A percentile compares a stretch with the other conserved stretches of the same genome.
These are phyloP conservation scores for Metschnikowia gelsemii DNA, from an alignment of 805 yeast genomes.

Conservation along the genomic window DNA sequence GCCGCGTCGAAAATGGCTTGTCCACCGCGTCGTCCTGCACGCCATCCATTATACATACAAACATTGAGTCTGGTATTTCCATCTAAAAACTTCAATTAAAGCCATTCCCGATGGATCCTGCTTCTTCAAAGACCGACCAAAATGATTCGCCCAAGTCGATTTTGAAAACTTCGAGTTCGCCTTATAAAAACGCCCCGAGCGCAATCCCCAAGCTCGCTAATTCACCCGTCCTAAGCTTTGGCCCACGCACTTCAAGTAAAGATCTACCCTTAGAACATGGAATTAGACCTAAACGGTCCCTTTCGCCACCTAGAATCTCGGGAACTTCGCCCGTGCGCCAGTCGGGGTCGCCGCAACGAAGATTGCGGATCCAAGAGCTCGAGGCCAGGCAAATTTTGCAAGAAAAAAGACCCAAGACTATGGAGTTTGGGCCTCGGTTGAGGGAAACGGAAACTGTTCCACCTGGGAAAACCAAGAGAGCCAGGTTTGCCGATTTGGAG, in stretches of 20 bases:
- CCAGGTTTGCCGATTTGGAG: slow-evolving; percentile 7
- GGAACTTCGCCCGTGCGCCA: slow-evolving; percentile 26
- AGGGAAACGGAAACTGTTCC: background rate
- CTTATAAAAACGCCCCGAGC: background rate
- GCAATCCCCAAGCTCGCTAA: slow-evolving; percentile 1
- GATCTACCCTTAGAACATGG: background rate
- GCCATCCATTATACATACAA: too few species aligned
- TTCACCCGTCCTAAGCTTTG: slow-evolving; percentile 1
- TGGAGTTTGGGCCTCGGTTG: too few species aligned
- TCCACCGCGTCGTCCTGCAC: too few species aligned
- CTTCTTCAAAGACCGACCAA: too few species aligned
- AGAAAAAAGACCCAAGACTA: too few species aligned
- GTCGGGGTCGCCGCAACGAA: slow-evolving; percentile 38
- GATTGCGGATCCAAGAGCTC: slow-evolving; percentile 30
- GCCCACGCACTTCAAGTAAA: background rate
- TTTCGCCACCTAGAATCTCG: slow-evolving; percentile 3
- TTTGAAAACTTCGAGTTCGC: background rate
- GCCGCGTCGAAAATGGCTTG: too few species aligned
- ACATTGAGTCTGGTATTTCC: too few species aligned
- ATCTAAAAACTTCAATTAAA: too few species aligned
- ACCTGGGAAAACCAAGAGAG: too few species aligned
- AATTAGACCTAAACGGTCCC: slow-evolving; percentile 5
- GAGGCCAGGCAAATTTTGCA: too few species aligned
- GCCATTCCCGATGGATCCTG: too few species aligned
- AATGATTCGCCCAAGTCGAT: background rate